These are phyloP conservation scores for Moniliella sp. DNA, from an alignment of 1,284 basidiomycete species.

Conservation along the genomic window DNA sequence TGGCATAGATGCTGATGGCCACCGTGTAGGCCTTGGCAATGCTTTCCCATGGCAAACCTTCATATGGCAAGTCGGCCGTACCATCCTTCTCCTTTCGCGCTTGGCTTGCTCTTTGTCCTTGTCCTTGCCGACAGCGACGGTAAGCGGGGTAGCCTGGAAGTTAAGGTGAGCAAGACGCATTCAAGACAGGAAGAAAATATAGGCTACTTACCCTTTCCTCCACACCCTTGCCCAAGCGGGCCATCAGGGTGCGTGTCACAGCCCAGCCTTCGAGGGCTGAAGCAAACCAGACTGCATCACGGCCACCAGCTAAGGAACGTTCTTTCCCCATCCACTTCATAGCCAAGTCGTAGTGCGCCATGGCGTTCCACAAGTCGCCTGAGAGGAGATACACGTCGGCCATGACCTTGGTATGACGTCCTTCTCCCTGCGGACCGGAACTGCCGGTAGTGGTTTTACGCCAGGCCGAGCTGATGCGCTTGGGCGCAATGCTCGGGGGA, in stretches of 20 bases:
- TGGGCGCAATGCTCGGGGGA: no score
- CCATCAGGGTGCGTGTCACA: conserved; percentile 17
- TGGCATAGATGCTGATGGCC: conserved; percentile 23
- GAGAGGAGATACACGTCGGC: conserved; percentile 20
- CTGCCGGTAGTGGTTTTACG: neutral
- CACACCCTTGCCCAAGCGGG: conserved; percentile 20
- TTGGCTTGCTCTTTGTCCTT: conserved; percentile 12
- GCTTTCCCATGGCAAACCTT: conserved; percentile 16
- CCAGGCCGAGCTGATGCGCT: neutral
- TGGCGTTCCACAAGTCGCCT: conserved; percentile 26
- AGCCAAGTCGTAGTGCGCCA: conserved; percentile 15
- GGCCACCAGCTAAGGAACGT: conserved; percentile 27
- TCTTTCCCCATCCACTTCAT: conserved; percentile 16
- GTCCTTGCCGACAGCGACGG: conserved; percentile 3
- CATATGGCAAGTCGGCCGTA: conserved; percentile 7
- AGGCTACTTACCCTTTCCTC: conserved; percentile 11
- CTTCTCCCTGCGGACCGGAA: conserved; percentile 12
- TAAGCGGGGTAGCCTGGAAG: neutral
- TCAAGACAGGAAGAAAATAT: neutral
- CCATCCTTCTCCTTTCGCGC: conserved; percentile 10
- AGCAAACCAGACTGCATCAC: conserved; percentile 31
- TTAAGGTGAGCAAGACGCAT: neutral
- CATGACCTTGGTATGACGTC: conserved; percentile 17
- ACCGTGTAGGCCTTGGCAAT: conserved; percentile 27
- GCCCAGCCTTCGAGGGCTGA: conserved; percentile 28